phyloP scores from a whole-genome alignment of 257 asterid genomes.

The Solanum piurae region DNA sequence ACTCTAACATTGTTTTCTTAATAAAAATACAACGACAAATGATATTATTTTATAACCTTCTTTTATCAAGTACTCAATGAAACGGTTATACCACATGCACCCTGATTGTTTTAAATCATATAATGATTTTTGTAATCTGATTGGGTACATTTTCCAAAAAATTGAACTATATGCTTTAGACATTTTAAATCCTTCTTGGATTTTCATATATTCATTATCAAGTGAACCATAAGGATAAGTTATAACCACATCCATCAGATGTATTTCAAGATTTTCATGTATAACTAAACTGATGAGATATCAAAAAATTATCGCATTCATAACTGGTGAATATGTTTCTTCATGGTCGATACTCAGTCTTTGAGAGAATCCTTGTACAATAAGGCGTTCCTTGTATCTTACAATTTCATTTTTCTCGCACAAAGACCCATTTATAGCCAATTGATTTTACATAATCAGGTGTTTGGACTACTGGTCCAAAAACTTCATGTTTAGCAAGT shows the following conservation, averaged over 20 bases:
- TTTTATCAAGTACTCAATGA: not conserved
- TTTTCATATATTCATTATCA: not conserved
- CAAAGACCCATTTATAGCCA: not conserved
- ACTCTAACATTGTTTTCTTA: not conserved
- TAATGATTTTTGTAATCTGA: too few species aligned
- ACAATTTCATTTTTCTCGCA: not conserved
- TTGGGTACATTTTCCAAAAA: too few species aligned
- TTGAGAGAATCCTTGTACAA: not conserved
- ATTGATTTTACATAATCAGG: not conserved
- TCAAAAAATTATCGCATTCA: not conserved
- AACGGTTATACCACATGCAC: not conserved
- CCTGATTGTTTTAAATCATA: not conserved
- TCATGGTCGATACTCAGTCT: not conserved
- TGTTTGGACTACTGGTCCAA: not conserved
- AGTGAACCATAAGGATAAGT: not conserved
- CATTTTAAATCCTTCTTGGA: not conserved
- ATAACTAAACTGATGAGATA: not conserved
- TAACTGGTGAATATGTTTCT: not conserved
- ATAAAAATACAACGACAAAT: not conserved
- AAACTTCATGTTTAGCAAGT: not conserved
- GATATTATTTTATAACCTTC: not conserved
- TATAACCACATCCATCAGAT: not conserved
- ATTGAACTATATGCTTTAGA: not conserved
- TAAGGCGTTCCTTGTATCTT: not conserved
- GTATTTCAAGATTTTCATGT: not conserved